Base-by-base conservation (phyloP, 768 basidiomycete genomes). In the Thelephora aurantiotincta region DNA sequence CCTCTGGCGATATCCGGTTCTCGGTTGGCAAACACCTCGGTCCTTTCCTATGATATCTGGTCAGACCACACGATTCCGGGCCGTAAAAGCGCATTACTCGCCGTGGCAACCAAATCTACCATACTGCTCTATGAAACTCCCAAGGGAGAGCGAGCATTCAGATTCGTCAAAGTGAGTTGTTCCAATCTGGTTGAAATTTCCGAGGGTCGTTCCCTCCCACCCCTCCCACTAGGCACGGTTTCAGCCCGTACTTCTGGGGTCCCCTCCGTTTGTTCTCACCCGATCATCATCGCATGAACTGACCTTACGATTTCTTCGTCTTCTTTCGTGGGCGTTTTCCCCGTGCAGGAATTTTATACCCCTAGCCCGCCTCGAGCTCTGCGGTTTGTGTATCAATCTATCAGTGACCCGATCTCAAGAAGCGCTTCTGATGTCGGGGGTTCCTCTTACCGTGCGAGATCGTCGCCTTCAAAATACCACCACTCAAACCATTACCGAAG, bases 121-220 rank as follows among this genome's bases (percentile, higher is more conserved):
- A 82, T 90, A 42, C 63, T 85, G 13, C 55, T 91, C 12, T 91
- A 86, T 52, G 84, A 91, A 62, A 80, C 87, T 1, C 85, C 84
- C 0, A 80, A 75, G 59, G 83, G 84, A 16, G 84, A 91, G 62
- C 70, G 88, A 16, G 83, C 83, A 0, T 91, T 89, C 57, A 74
- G 78, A 52, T 87, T 85, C 56, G 73, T 87, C 41, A 90, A 87
- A 76, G 87, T 80, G 22, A 38, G 64, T 51, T 14, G 12, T 44
- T 9, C 50, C n/a, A 2, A 16, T 6, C 23, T 16, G 11, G 13
- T 37, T 51, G 19, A 20, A 12, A 23, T 12, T 36, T 45, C 19
- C 30, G 11, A 11, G 18, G 30, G 18, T 33, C n/a, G 26, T 30
- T 9, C 26, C 9, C 26, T 9, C 9, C 9, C 26, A n/a, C n/a